Base-by-base conservation (phyloP, 73 alveolate genomes). In the Tetrahymena thermophila region DNA sequence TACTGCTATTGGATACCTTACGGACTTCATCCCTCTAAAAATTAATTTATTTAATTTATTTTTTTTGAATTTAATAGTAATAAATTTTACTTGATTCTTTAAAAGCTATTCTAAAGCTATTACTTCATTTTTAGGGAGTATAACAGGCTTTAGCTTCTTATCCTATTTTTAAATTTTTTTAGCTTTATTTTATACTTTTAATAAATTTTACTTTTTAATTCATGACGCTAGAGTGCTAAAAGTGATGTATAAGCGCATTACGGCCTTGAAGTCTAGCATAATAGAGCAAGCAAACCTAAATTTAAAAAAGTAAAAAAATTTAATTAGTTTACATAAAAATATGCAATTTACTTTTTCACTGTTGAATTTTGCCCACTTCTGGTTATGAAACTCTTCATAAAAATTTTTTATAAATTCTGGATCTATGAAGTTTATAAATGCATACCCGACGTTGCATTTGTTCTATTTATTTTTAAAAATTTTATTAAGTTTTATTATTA, bases 391-490 rank as follows among this genome's bases (percentile, higher is more conserved):
- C 85, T 98, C 98, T 84, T 98, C 97, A 96, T 96, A 98, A 94
- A 99, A 97, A 35, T 95, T 95, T 16, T 97, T 96, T 15, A 98
- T 98, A 95, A 98, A 97, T 44, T 95, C 97, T 37, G 98, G 94
- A 85, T 99, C 99, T 35, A 97, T 98, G 95, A 99, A 97, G 96
- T 99, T 99, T 94, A 99, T 99, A 97, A 99, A 99, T 21, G 99
- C 99, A 96, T 98, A 99, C 17, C 99, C 99, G 94, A 98, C 97
- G 97, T 99, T 99, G 96, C 99, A 99, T 56, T 97, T 97, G 95
- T 98, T 99, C 97, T 97, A 43, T 95, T 93, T 19, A 19, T 43
- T 37, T 0, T 0, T n/a, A 17, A 57, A 3, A 23, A 25, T 23
- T 71, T 31, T 19, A 25, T 0, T 57, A 3, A 71, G n/a, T 11